phyloP scores from a whole-genome alignment of 192 early-diverging fungal species.

The Chytriomyces sp. region DNA sequence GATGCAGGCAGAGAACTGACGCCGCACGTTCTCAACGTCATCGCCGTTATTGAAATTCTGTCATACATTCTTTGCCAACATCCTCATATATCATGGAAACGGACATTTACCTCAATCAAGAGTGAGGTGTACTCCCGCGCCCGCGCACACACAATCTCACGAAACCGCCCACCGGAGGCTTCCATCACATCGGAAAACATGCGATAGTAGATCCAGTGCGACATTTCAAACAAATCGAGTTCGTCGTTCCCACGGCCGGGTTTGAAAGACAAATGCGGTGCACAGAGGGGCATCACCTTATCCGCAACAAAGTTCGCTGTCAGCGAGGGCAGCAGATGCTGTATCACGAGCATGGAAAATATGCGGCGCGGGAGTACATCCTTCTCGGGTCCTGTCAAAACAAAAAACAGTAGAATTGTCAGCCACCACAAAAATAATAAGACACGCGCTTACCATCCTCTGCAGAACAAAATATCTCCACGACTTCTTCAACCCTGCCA shows the following conservation, averaged over 20 bases:
- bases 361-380: slow-evolving; percentile 8
- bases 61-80: background rate
- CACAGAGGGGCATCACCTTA: background rate
- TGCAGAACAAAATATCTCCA: background rate
- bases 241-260: background rate
- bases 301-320: background rate
- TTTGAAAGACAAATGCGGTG: background rate
- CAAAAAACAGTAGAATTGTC: too few species aligned
- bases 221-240: slow-evolving; percentile 29
- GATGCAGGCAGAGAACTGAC: background rate
- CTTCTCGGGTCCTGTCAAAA: too few species aligned
- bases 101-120: background rate
- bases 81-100: background rate
- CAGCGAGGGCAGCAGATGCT: background rate
- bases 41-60: slow-evolving; percentile 14
- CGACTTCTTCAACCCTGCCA: background rate
- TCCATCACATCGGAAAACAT: background rate
- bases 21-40: background rate
- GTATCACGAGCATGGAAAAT: slow-evolving; percentile 14
- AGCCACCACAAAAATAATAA: background rate
- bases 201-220: slow-evolving; percentile 16
- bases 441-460: background rate
- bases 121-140: background rate
- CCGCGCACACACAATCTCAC: background rate
- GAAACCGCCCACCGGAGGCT: background rate